A percentile compares a stretch with the other conserved stretches of the same genome.
Evolutionary conservation across 371 early-diverging fungal genomes (phyloP).

Genomic region (Circinella minor): DNA sequence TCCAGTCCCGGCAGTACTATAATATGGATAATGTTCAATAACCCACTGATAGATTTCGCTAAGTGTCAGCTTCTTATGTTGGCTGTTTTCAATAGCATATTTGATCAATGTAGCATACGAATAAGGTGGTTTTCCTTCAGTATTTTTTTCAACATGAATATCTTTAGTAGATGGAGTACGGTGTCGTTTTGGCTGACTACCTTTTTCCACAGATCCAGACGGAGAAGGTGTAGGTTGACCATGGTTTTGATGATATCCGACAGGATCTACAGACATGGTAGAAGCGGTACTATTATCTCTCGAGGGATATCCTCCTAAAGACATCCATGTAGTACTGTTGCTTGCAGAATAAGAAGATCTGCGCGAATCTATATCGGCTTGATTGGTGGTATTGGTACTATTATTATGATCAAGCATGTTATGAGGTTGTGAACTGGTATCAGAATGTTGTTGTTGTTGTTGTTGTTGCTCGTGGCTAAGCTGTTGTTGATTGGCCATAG

Average conservation of each 20-base stretch:
- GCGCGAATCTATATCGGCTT: constrained; percentile 17
- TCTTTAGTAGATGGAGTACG: constrained; percentile 25
- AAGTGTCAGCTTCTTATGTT: constrained; percentile 77
- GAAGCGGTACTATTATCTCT: background rate
- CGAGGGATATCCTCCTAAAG: background rate
- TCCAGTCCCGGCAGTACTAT: constrained; percentile 71
- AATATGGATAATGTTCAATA: constrained; percentile 75
- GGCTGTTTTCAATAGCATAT: constrained; percentile 79
- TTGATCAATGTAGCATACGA: constrained; percentile 92
- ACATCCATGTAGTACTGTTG: constrained; percentile 8
- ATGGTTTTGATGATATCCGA: constrained; percentile 20
- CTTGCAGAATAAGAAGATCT: constrained; percentile 9
- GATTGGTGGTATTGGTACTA: background rate
- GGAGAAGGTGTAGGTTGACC: constrained; percentile 28
- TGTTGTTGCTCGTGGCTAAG: too few species aligned
- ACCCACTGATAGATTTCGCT: constrained; percentile 91
- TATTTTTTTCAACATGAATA: constrained; percentile 39
- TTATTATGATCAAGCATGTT: constrained; percentile 15
- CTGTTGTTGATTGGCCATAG: background rate
- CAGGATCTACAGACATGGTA: constrained; percentile 2
- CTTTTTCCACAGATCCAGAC: constrained; percentile 18
- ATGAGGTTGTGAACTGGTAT: background rate
- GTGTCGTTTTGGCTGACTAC: constrained; percentile 15
- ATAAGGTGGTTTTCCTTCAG: constrained; percentile 72
- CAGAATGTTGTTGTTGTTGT: background rate